Evolutionary conservation across 768 basidiomycete genomes (phyloP).

Genomic region (Trametes punicea): DNA sequence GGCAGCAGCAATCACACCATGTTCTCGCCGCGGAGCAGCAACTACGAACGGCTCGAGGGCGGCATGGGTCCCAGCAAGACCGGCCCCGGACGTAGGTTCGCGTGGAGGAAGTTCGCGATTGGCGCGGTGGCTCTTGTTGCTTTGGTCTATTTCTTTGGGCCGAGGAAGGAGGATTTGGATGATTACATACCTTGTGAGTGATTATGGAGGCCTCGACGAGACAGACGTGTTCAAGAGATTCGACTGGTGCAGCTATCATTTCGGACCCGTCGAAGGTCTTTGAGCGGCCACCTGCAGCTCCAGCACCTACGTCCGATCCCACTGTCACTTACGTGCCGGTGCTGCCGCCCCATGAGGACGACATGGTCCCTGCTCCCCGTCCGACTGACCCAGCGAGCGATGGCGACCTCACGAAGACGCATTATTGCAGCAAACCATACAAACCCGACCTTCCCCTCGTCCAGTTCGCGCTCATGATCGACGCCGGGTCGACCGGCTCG

Average conservation of each 20-base stretch:
- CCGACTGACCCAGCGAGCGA: conserved; percentile 69
- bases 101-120: conserved; percentile 68
- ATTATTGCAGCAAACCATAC: conserved; percentile 63
- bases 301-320: background rate
- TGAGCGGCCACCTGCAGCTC: background rate
- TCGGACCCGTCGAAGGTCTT: conserved; percentile 8
- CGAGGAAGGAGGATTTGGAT: conserved; percentile 36
- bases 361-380: conserved; percentile 21
- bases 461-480: conserved; percentile 95
- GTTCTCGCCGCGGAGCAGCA: conserved; percentile 38
- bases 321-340: background rate
- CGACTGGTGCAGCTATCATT: conserved; percentile 12
- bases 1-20: conserved; percentile 10
- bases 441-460: conserved; percentile 54
- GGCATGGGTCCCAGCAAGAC: conserved; percentile 50
- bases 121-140: conserved; percentile 54
- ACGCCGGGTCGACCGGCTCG: conserved; percentile 96
- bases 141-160: conserved; percentile 67
- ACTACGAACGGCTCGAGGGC: conserved; percentile 60
- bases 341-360: conserved; percentile 15
- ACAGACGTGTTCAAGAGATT: background rate
- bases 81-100: conserved; percentile 28
- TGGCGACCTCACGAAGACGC: conserved; percentile 68
- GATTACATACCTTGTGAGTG: conserved; percentile 29
- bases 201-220: background rate